Base-by-base conservation (phyloP, 140 eudicot genomes). In the Anethum foeniculum region DNA sequence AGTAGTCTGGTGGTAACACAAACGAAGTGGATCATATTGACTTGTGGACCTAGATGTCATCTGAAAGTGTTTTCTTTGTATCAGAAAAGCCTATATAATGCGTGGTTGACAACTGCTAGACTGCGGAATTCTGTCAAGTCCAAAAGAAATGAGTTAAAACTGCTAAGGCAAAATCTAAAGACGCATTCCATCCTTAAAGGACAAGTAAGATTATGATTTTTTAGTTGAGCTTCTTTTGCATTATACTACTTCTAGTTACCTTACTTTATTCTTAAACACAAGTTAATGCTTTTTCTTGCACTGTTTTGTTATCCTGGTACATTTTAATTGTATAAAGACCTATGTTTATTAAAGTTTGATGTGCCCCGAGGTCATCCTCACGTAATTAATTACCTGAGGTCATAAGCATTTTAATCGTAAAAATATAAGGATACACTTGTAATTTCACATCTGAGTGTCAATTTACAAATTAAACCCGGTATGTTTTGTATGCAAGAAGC, bases 31-130 rank as follows among this genome's bases (percentile, higher is more conserved):
- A 62, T 14, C 32, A 52, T 60, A 81, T 12, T 76, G 77, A 16
- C 60, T 16, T 18, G n/a, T 60, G 7, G 8, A 14, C 64, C 62
- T 62, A 27, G 10, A 46, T 47, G 39, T 81, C n/a, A 43, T 85
- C 79, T 79, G 25, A 84, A 58, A 19, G 48, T 62, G 12, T 23
- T 27, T 76, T 65, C 44, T 60, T 60, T 88, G 77, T 82, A 83
- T 68, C 97, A 92, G 99, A 92, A 86, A 89, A 93, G 87, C 79
- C 84, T 95, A 25, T 95, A 92, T 54, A 93, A 89, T 77, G 97
- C 97, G 16, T 93, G 99, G 97, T 83, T 86, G 83, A 82, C 89
- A 28, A 84, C 85, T 7, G 83, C 91, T 7, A 91, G 90, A 79
- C 79, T 95, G 90, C 88, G 88, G 82, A 85, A 76, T 71, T 87